Evolutionary conservation across 352 stramenopile genomes (phyloP).

Genomic region (Globisporangium solare): DNA sequence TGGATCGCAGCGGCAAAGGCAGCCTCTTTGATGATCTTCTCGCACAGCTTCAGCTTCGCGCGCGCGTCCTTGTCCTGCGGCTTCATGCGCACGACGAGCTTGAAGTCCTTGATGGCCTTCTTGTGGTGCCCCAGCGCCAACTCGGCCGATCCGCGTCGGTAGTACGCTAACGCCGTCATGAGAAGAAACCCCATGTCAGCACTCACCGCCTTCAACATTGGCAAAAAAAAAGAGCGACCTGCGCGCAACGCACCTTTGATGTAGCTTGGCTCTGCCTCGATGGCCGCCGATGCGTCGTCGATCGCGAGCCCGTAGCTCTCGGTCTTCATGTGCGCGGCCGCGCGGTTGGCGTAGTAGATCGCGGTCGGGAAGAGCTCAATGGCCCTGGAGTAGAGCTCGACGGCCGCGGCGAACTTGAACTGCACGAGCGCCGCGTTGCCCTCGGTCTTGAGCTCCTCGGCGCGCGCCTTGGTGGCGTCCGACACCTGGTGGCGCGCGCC

Average conservation of each 20-base stretch:
- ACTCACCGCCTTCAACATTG: not conserved
- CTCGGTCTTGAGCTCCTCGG: conserved; percentile 78
- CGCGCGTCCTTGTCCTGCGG: conserved; percentile 92
- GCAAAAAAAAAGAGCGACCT: not conserved
- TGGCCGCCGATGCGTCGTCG: conserved; percentile 92
- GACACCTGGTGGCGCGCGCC: conserved; percentile 54
- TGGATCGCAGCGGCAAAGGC: conserved; percentile 97
- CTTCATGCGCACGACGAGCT: conserved; percentile 93
- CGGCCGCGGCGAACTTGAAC: conserved; percentile 76
- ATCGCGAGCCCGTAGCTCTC: conserved; percentile 99
- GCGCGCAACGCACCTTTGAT: conserved; percentile 82
- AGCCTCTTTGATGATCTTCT: conserved; percentile 95
- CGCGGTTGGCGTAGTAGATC: conserved; percentile 94
- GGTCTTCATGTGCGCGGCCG: conserved; percentile 96
- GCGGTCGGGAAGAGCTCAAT: conserved; percentile 86
- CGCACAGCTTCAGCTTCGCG: conserved; percentile 93
- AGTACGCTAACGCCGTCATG: conserved; percentile 79
- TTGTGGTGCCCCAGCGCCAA: conserved; percentile 97
- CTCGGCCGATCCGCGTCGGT: conserved; percentile 94
- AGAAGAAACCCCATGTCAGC: not conserved
- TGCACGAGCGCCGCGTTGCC: conserved; percentile 81
- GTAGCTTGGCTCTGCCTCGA: conserved; percentile 93
- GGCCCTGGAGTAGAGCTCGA: conserved; percentile 87
- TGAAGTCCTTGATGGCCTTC: conserved; percentile 96
- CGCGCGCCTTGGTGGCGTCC: conserved; percentile 53